These are phyloP conservation scores for Centrapalus pauciflorus DNA, from an alignment of 129 eudicot genomes.

Conservation along the genomic window DNA sequence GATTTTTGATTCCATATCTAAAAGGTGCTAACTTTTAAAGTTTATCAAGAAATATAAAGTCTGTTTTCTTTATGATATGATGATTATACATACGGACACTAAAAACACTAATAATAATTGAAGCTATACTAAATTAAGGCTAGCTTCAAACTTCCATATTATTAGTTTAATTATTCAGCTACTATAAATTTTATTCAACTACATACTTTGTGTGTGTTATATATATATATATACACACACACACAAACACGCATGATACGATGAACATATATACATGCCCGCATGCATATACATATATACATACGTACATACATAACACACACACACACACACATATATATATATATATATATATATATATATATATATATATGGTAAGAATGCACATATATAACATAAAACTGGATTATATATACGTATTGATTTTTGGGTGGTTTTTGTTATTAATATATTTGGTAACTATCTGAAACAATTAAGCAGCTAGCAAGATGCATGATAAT, in stretches of 20 bases:
- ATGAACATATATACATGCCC: background rate
- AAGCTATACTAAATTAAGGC: background rate
- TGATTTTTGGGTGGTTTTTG: background rate
- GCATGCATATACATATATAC: background rate
- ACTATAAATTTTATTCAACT: slow-evolving; percentile 6
- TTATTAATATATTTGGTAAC: background rate
- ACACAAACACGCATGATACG: background rate
- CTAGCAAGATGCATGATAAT: slow-evolving; percentile 17
- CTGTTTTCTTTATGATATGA: background rate
- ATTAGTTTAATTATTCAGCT: background rate
- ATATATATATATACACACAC: background rate
- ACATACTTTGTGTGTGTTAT: background rate
- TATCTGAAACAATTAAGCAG: background rate
- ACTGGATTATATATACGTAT: background rate
- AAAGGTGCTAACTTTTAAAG: slow-evolving; percentile 25
- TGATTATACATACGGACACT: background rate
- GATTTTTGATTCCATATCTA: slow-evolving; percentile 21
- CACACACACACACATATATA: background rate
- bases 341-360: background rate
- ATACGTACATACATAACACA: background rate
- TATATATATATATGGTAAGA: background rate
- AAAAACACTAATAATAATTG: slow-evolving; percentile 7
- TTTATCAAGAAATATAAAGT: slow-evolving; percentile 21
- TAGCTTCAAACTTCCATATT: background rate
- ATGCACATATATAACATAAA: background rate